Base-by-base conservation (phyloP, 106 monocot genomes). In the Phalaenopsis aphrodite region DNA sequence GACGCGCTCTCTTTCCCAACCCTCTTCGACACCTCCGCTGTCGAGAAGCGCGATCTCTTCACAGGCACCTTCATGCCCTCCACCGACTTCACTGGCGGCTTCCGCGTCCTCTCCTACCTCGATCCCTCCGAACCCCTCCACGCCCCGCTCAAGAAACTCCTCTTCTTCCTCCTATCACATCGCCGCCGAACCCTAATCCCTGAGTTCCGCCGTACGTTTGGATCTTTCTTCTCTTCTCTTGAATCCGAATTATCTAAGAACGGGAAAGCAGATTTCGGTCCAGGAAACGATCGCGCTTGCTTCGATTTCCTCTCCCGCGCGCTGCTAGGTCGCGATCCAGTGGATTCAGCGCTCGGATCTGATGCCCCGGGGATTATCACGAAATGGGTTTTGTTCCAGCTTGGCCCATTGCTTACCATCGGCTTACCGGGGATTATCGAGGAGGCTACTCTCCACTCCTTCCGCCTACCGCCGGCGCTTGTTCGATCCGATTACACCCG, bases 11-110 rank as follows among this genome's bases (percentile, higher is more conserved):
- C 79, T 58, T 97, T 97, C 86, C 92, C 94, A 17, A 83, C 86
- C 41, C 97, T 97, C 82, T 97, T 97, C 86, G 97, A 97, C 82
- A 87, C 83, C 30, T 78, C 75, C 64, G 87, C 90, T n/a, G 97
- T 97, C 71, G 94, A 97, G 49, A 97, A 97, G 86, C 87, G 84
- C 37, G 92, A 94, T 75, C 78, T 97, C 47, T 97, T 97, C 89
- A 94, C 94, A 41, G 97, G 97, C 75, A 97, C 97, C 42, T 97
- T 80, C 94, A 84, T 79, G 84, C 97, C 97, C 16, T 92, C 94
- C 85, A 79, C 84, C 43, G 81, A 86, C 7, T 82, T 97, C 79
- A 94, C 94, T 41, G 97, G 97, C 55, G 94, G 94, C 14, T 87
- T 78, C 87, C 92, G 97, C 41, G 76, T 89, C 19, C 87, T 94